Percentiles rank a stretch among this genome's conserved stretches.
These are phyloP conservation scores for Cercospora zeina DNA, from an alignment of 2,329 filamentous ascomycete species.

Conservation along the genomic window DNA sequence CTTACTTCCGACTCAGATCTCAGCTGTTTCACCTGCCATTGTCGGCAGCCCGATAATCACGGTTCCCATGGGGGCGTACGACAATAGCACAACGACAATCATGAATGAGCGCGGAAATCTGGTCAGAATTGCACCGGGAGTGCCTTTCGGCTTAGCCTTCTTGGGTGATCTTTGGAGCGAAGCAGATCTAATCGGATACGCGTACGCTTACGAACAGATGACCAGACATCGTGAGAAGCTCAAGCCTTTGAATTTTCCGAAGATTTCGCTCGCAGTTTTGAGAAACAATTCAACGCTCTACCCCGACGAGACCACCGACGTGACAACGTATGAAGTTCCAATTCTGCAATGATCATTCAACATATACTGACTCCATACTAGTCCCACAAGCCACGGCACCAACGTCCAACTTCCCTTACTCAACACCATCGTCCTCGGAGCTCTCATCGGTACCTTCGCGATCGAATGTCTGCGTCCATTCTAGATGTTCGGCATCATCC, in stretches of 20 bases:
- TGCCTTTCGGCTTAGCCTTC: conserved; percentile 16
- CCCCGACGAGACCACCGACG: background rate
- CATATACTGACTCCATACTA: background rate
- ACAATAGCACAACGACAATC: background rate
- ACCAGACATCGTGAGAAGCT: conserved; percentile 4
- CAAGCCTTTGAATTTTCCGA: conserved; percentile 7
- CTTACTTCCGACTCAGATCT: conserved; percentile 9
- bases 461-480: background rate
- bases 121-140: background rate
- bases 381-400: background rate
- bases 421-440: background rate
- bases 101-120: background rate
- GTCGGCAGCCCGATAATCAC: conserved; percentile 15
- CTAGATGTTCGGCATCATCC: background rate
- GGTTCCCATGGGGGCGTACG: conserved; percentile 13
- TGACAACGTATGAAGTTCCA: background rate
- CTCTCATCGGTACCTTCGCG: background rate
- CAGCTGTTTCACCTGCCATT: conserved; percentile 1
- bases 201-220: conserved; percentile 19
- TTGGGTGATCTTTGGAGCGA: conserved; percentile 15
- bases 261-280: background rate
- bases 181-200: conserved; percentile 11
- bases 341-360: background rate
- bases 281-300: no score
- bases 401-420: background rate